Percentiles rank a stretch among this genome's conserved stretches.
phyloP scores from a whole-genome alignment of 176 grass and related monocot species.

The Urochloa ruziziensis region DNA sequence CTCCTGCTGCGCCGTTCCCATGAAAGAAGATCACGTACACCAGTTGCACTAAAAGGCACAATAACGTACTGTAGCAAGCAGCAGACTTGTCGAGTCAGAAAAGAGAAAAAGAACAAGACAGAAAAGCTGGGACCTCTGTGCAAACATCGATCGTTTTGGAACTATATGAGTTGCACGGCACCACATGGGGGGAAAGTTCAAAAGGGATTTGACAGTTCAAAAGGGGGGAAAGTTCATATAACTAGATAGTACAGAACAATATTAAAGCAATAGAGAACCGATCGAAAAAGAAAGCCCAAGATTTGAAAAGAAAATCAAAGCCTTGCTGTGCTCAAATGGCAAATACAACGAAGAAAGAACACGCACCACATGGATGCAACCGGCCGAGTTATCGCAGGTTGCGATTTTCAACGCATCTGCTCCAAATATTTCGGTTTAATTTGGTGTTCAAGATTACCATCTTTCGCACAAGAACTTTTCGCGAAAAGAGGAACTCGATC shows the following conservation, averaged over 20 bases:
- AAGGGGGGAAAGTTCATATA: too few species aligned
- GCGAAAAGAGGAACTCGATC: background rate
- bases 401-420: background rate
- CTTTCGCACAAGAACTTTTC: background rate
- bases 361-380: background rate
- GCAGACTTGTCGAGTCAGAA: background rate
- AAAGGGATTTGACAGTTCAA: background rate
- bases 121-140: background rate
- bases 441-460: background rate
- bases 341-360: background rate
- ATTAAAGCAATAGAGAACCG: too few species aligned
- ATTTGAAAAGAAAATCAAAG: background rate
- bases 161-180: background rate
- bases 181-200: background rate
- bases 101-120: background rate
- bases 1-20: too few species aligned
- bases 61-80: background rate
- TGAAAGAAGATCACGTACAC: background rate
- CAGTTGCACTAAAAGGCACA: background rate
- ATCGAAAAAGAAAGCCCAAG: background rate
- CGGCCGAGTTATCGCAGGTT: background rate
- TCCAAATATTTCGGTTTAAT: background rate
- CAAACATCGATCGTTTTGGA: background rate
- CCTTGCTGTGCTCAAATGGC: background rate
- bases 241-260: too few species aligned